phyloP scores from a whole-genome alignment of 345 rosid genomes.

The Mangifera indica region DNA sequence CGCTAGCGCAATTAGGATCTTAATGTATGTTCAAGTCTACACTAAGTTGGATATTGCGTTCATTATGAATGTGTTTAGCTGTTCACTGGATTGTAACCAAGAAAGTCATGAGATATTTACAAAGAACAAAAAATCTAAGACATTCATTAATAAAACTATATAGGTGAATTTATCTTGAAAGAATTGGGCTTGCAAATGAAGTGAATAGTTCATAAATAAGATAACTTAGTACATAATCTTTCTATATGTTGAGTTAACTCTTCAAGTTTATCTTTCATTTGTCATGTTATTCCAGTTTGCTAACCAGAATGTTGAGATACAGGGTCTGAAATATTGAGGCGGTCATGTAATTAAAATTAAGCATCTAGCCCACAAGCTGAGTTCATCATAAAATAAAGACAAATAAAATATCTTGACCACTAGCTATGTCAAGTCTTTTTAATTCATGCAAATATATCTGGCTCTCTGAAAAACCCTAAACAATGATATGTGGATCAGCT shows the following conservation, averaged over 20 bases:
- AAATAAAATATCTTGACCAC: neutral
- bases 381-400: neutral
- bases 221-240: no score
- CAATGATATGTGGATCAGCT: neutral
- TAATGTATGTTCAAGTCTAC: no score
- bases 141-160: no score
- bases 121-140: no score
- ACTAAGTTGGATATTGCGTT: no score
- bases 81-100: no score
- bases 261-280: neutral
- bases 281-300: neutral
- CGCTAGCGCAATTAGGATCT: no score
- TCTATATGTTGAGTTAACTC: neutral
- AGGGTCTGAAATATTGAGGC: neutral
- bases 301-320: neutral
- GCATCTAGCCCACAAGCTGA: neutral
- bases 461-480: neutral
- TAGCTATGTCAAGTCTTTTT: neutral
- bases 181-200: no score
- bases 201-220: no score
- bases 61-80: no score
- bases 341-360: neutral
- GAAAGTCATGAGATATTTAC: no score
- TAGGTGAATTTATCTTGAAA: no score
- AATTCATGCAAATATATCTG: neutral